Evolutionary conservation across 2,329 filamentous ascomycete genomes (phyloP).

Genomic region (Tolypocladium paradoxum): DNA sequence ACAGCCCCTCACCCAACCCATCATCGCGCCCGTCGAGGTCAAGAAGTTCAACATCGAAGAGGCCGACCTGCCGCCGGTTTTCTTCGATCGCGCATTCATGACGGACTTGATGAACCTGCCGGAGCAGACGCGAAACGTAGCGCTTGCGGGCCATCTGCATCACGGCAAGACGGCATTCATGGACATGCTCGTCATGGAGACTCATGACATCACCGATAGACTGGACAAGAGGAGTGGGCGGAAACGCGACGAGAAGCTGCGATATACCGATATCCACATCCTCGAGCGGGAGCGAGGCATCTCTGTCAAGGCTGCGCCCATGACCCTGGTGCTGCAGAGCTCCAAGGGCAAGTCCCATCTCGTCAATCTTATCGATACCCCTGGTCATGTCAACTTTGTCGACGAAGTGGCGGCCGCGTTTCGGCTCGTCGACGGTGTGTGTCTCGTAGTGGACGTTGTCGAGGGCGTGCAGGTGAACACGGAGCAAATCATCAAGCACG

Average conservation of each 20-base stretch:
- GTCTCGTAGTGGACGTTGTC: slow-evolving; percentile 88
- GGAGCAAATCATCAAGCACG: slow-evolving; percentile 94
- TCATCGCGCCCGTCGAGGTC: slow-evolving; percentile 83
- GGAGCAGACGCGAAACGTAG: slow-evolving; percentile 86
- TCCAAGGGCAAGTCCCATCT: slow-evolving; percentile 92
- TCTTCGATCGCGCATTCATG: slow-evolving; percentile 86
- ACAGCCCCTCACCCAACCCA: slow-evolving; percentile 83
- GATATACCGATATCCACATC: slow-evolving; percentile 89
- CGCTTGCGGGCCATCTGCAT: slow-evolving; percentile 84
- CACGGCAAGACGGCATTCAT: slow-evolving; percentile 97
- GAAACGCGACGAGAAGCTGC: slow-evolving; percentile 76
- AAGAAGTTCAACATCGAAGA: slow-evolving; percentile 97
- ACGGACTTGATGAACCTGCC: slow-evolving; percentile 93
- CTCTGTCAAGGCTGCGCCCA: slow-evolving; percentile 86
- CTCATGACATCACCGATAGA: slow-evolving; percentile 73
- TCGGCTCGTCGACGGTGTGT: slow-evolving; percentile 81
- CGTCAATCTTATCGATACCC: slow-evolving; percentile 90
- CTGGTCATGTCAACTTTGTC: slow-evolving; percentile 96
- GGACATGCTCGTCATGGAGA: slow-evolving; percentile 96
- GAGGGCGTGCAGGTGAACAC: slow-evolving; percentile 99
- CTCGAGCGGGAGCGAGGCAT: slow-evolving; percentile 82
- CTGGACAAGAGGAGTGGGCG: slow-evolving; percentile 73
- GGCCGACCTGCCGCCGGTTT: slow-evolving; percentile 76
- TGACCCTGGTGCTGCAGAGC: slow-evolving; percentile 82
- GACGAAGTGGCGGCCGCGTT: slow-evolving; percentile 89